phyloP scores from a whole-genome alignment of 768 basidiomycete genomes.

The Boletales sp. region DNA sequence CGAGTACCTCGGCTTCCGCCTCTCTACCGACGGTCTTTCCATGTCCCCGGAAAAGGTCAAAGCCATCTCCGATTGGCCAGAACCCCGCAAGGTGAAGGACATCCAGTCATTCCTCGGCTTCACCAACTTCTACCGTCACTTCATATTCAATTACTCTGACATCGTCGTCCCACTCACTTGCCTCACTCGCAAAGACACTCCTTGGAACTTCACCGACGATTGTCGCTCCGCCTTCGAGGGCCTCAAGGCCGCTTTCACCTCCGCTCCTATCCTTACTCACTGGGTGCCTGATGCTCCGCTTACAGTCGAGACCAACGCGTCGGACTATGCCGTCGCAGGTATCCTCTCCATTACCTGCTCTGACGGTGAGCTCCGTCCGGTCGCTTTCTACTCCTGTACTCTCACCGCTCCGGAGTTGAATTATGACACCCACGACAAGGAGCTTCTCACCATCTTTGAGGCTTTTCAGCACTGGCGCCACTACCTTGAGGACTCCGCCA shows the following conservation, averaged over 20 bases:
- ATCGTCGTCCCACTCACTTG: too few relatives aligned
- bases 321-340: background rate
- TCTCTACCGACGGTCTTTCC: too few relatives aligned
- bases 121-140: too few relatives aligned
- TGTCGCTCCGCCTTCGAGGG: background rate
- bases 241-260: background rate
- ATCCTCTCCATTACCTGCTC: background rate
- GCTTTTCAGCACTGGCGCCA: too few relatives aligned
- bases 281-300: background rate
- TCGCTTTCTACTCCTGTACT: background rate
- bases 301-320: background rate
- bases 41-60: too few relatives aligned
- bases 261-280: background rate
- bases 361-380: background rate
- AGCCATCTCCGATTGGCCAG: too few relatives aligned
- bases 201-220: background rate
- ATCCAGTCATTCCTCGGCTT: too few relatives aligned
- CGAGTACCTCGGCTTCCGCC: too few relatives aligned
- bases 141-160: too few relatives aligned
- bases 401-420: background rate
- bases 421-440: background rate
- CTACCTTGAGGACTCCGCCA: background rate
- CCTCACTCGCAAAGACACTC: too few relatives aligned
- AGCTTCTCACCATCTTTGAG: background rate
- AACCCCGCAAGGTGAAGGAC: too few relatives aligned